Conservation (phyloP, 371 early-diverging fungal genomes). For the Entomophthora muscae region DNA sequence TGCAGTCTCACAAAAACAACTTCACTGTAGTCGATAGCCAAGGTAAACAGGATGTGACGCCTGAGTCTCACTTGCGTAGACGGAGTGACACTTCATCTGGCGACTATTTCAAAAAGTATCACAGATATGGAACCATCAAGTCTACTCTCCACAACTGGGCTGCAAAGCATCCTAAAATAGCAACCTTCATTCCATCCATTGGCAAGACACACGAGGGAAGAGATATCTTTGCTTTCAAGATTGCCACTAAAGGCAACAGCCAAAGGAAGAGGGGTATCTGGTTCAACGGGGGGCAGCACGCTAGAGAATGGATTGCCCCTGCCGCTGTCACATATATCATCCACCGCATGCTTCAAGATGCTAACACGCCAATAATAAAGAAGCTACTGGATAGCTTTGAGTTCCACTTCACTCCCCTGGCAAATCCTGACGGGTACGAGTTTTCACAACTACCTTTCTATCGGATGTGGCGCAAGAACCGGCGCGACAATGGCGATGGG, state of each 20-base stretch:
- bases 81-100: no score
- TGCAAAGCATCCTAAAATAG: background rate
- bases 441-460: conserved; percentile 20
- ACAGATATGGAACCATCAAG: background rate
- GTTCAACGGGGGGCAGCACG: conserved; percentile 3
- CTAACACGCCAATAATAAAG: background rate
- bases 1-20: no score
- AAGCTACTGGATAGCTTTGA: conserved; percentile 19
- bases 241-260: background rate
- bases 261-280: conserved; percentile 2
- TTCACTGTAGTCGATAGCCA: no score
- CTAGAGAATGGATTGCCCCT: conserved; percentile 10
- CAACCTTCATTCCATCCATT: conserved; percentile 7
- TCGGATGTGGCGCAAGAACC: conserved; percentile 43
- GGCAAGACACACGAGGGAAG: conserved; percentile 5
- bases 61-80: no score
- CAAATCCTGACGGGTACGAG: conserved; percentile 39
- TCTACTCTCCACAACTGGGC: conserved; percentile 3
- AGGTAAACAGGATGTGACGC: no score
- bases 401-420: conserved; percentile 29
- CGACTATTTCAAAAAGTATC: conserved; percentile 3
- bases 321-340: conserved; percentile 2
- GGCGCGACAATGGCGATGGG: conserved; percentile 14
- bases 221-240: conserved; percentile 4
- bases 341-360: background rate